phyloP scores from a whole-genome alignment of 2,329 filamentous ascomycete species.

The Aspergillus ochraceus region DNA sequence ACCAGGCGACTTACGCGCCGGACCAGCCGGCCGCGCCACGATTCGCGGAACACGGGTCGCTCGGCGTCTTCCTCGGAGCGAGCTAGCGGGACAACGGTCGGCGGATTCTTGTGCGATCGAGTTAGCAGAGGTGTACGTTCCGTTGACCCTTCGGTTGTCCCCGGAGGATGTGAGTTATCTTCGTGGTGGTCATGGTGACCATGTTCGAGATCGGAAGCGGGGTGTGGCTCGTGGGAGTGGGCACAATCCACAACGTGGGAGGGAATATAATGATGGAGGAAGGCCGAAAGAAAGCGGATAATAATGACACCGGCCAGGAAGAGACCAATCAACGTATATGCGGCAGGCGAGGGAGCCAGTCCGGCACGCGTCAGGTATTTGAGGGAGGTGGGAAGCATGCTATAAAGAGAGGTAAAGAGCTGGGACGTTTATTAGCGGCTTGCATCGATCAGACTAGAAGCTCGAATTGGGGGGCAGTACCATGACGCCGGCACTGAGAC shows the following conservation, averaged over 20 bases:
- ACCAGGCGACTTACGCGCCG: constrained; percentile 52
- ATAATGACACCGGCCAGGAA: constrained; percentile 50
- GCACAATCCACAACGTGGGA: constrained; percentile 52
- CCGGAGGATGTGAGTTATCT: constrained; percentile 4
- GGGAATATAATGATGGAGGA: constrained; percentile 50
- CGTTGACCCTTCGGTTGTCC: constrained; percentile 14
- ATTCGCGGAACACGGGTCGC: constrained; percentile 24
- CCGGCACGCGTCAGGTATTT: constrained; percentile 71
- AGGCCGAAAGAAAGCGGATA: constrained; percentile 46
- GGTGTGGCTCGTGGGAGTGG: constrained; percentile 43
- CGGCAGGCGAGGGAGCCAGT: constrained; percentile 65
- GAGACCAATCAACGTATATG: constrained; percentile 46
- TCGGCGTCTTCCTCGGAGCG: constrained; percentile 14
- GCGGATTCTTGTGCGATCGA: constrained; percentile 23
- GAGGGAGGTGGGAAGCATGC: constrained; percentile 86
- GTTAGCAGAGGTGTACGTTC: constrained; percentile 35
- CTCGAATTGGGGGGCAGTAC: constrained; percentile 46
- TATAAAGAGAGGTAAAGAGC: constrained; percentile 90
- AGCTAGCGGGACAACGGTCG: constrained; percentile 15
- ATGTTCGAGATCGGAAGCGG: constrained; percentile 37
- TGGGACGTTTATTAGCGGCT: constrained; percentile 43
- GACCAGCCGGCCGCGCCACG: constrained; percentile 36
- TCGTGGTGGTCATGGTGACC: constrained; percentile 25
- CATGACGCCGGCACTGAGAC: constrained; percentile 95
- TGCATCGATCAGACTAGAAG: neutral